Base-by-base conservation (phyloP, 805 yeast genomes). In the Hanseniaspora opuntiae region DNA sequence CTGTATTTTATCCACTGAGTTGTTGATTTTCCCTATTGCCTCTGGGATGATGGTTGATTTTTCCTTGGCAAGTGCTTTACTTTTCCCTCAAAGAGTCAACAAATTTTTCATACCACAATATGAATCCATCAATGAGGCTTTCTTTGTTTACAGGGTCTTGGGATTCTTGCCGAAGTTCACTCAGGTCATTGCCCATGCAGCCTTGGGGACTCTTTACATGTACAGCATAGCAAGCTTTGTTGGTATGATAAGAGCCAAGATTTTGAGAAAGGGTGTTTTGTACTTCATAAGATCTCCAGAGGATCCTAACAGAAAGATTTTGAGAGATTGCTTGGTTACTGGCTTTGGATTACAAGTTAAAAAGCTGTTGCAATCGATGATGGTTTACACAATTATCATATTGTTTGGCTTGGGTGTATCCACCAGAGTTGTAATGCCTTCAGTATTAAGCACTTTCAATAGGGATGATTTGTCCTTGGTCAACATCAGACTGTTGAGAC, bases 211-310 rank as follows among this genome's bases (percentile, higher is more conserved):
- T 0, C 58, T 74, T 12, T 93, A 87, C 70, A 89, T 93, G 97
- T 81, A 82, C 57, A 72, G 79, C 60, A 81, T 93, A 69, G 95
- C 97, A 0, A 69, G 84, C 47, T 90, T 79, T 67, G 88, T 90
- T 32, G 85, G 94, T 19, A 82, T 88, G 88, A 75, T 82, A 20
- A 74, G 98, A 57, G 70, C 75, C 45, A 68, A 71, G 56, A 79
- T 87, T 39, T 73, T 90, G 55, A 76, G 99, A 54, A 82, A 84
- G 0, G 99, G 98, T 12, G 96, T 86, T 9, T 71, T 93, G 46
- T 93, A 80, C 65, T 93, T 93, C 69, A 84, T 93, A 56, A 76
- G 96, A 60, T 87, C 95, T 22, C 96, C 96, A 4, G 96, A 88
- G 60, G 97, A 93, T 63, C 96, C 95, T 39, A 84, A 86, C 60